A percentile compares a stretch with the other conserved stretches of the same genome.
Evolutionary conservation across 352 stramenopile genomes (phyloP).

Genomic region (Globisporangium takayamanum): DNA sequence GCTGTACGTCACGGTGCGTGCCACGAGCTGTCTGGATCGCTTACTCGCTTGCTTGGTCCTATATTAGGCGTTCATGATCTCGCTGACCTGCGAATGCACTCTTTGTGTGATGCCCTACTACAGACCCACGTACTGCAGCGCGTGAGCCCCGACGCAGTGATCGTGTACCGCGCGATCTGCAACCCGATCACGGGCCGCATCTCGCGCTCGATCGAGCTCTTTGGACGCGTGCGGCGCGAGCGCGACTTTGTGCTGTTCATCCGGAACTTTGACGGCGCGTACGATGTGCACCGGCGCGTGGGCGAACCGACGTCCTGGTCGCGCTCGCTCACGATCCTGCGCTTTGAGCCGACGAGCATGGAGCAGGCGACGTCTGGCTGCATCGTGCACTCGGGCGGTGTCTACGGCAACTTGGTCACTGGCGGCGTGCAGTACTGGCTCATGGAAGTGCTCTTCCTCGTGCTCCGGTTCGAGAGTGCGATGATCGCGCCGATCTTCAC

Average conservation of each 20-base stretch:
- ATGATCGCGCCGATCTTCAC: constrained; percentile 45
- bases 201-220: constrained; percentile 38
- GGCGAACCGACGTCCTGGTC: constrained; percentile 30
- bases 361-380: constrained; percentile 23
- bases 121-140: constrained; percentile 43
- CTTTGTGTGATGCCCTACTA: neutral
- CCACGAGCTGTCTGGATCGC: neutral
- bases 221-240: constrained; percentile 33
- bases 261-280: constrained; percentile 27
- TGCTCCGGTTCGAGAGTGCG: constrained; percentile 45
- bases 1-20: constrained; percentile 32
- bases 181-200: constrained; percentile 32
- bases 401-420: constrained; percentile 34
- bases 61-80: too few species aligned
- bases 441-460: constrained; percentile 50
- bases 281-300: constrained; percentile 28
- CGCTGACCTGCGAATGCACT: too few species aligned
- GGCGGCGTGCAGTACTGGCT: constrained; percentile 42
- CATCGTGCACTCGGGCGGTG: constrained; percentile 34
- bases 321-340: constrained; percentile 36
- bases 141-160: constrained; percentile 37
- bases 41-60: too few species aligned
- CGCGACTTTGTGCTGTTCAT: constrained; percentile 42
- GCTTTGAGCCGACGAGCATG: constrained; percentile 33
- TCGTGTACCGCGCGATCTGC: constrained; percentile 46